phyloP scores from a whole-genome alignment of 495 filamentous ascomycete genomes.

The Penicillium soppii region DNA sequence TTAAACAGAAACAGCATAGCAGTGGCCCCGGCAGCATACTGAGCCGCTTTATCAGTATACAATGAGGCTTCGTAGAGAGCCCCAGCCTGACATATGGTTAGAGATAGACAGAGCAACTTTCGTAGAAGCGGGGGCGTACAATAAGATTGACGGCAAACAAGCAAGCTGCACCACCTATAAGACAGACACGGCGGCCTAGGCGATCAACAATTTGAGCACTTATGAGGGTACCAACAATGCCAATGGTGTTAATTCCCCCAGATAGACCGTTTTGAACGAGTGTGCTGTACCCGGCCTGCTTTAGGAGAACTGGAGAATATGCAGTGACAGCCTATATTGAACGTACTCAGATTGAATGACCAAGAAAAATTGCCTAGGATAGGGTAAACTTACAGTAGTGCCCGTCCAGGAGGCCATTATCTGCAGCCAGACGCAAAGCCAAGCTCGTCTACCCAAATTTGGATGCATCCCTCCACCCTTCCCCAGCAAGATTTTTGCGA shows the following conservation, averaged over 20 bases:
- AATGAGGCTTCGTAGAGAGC: conserved; percentile 40
- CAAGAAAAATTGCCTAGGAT: no score
- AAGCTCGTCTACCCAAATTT: conserved; percentile 44
- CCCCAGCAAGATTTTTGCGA: conserved; percentile 34
- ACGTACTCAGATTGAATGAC: no score
- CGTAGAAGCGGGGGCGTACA: no score
- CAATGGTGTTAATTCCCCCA: conserved; percentile 54
- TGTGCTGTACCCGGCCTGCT: conserved; percentile 41
- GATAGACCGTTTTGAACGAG: conserved; percentile 49
- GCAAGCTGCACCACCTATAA: conserved; percentile 38
- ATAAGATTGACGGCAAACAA: conserved; percentile 35
- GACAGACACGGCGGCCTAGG: conserved; percentile 45
- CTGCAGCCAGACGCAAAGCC: conserved; percentile 53
- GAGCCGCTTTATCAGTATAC: conserved; percentile 23
- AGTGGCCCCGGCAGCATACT: conserved; percentile 47
- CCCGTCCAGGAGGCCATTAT: conserved; percentile 55
- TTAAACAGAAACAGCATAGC: conserved; percentile 56
- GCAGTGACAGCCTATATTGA: conserved; percentile 43
- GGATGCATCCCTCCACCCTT: conserved; percentile 25
- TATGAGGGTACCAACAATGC: conserved; percentile 54
- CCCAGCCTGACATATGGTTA: conserved; percentile 27
- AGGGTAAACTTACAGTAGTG: conserved; percentile 47
- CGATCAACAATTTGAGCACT: conserved; percentile 54
- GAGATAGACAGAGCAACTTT: neutral
- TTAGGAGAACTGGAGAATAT: conserved; percentile 40